Conservation (phyloP, 2,329 filamentous ascomycete genomes). For the Colletotrichum plurivorum region DNA sequence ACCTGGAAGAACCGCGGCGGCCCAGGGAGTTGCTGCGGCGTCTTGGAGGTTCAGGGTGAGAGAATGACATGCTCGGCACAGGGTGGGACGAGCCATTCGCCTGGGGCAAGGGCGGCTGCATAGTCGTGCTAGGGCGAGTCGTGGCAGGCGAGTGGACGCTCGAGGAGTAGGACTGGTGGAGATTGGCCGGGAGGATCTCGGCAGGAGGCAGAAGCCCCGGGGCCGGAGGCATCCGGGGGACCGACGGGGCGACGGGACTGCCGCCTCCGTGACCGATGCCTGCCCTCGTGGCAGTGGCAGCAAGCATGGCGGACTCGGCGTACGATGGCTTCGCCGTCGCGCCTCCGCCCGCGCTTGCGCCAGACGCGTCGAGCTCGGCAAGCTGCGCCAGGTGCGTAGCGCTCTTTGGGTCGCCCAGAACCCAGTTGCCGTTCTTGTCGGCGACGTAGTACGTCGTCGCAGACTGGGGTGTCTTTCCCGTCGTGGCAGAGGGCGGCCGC, state of each 20-base stretch:
- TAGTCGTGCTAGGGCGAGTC: slow-evolving; percentile 38
- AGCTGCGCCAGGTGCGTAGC: slow-evolving; percentile 42
- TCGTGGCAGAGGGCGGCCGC: slow-evolving; percentile 59
- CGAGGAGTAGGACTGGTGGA: slow-evolving; percentile 47
- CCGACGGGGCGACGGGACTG: slow-evolving; percentile 30
- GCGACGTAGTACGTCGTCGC: slow-evolving; percentile 64
- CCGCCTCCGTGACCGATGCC: slow-evolving; percentile 41
- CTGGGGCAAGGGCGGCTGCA: slow-evolving; percentile 38
- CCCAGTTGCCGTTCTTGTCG: slow-evolving; percentile 69
- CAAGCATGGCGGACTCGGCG: slow-evolving; percentile 36
- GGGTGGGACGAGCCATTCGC: slow-evolving; percentile 41
- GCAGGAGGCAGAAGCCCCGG: slow-evolving; percentile 46
- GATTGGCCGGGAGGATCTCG: slow-evolving; percentile 46
- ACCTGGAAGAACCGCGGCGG: slow-evolving; percentile 27
- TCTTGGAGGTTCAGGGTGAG: slow-evolving; percentile 40
- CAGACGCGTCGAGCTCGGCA: slow-evolving; percentile 45
- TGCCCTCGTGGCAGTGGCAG: slow-evolving; percentile 40
- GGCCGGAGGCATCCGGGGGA: slow-evolving; percentile 28
- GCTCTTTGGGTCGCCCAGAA: slow-evolving; percentile 57
- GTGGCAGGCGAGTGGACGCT: slow-evolving; percentile 56
- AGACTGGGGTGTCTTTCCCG: slow-evolving; percentile 55
- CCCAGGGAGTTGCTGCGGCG: slow-evolving; percentile 39
- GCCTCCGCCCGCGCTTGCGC: slow-evolving; percentile 36
- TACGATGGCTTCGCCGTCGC: slow-evolving; percentile 34
- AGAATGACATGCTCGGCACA: slow-evolving; percentile 43